Percentiles rank a stretch among this genome's conserved stretches.
phyloP scores from a whole-genome alignment of 140 eudicot species.

The Stevia rebaudiana region DNA sequence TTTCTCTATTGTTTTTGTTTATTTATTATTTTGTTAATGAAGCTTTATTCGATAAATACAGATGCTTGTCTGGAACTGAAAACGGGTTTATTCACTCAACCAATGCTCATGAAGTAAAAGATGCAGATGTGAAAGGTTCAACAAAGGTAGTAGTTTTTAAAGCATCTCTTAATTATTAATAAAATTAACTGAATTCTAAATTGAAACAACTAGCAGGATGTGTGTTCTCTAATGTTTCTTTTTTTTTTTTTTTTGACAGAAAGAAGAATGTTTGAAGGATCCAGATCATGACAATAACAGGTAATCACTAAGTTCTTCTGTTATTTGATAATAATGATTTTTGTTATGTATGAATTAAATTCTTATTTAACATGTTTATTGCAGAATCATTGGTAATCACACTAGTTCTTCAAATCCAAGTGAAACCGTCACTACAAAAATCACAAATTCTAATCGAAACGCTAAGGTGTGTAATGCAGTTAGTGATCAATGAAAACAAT shows the following conservation, averaged over 20 bases:
- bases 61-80: constrained; percentile 38
- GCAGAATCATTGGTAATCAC: constrained; percentile 33
- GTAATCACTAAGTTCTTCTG: constrained; percentile 15
- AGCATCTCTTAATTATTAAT: not conserved
- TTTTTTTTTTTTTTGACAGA: constrained; percentile 17
- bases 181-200: not conserved
- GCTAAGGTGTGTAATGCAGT: constrained; percentile 46
- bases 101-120: constrained; percentile 21
- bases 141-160: constrained; percentile 27
- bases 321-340: not conserved
- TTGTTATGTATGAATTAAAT: not conserved
- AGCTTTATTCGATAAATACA: constrained; percentile 21
- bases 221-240: not conserved
- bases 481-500: not conserved
- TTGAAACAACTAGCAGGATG: not conserved
- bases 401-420: constrained; percentile 9
- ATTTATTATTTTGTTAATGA: not conserved
- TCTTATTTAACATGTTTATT: constrained; percentile 9
- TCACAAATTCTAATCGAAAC: constrained; percentile 33
- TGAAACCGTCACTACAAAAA: constrained; percentile 30
- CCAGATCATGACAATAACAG: constrained; percentile 32
- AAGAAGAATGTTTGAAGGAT: constrained; percentile 23
- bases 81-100: constrained; percentile 23
- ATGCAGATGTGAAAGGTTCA: constrained; percentile 1
- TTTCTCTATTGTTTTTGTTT: not conserved